These are phyloP conservation scores for Thecaphora thlaspeos DNA, from an alignment of 1,284 basidiomycete genomes.

Conservation along the genomic window DNA sequence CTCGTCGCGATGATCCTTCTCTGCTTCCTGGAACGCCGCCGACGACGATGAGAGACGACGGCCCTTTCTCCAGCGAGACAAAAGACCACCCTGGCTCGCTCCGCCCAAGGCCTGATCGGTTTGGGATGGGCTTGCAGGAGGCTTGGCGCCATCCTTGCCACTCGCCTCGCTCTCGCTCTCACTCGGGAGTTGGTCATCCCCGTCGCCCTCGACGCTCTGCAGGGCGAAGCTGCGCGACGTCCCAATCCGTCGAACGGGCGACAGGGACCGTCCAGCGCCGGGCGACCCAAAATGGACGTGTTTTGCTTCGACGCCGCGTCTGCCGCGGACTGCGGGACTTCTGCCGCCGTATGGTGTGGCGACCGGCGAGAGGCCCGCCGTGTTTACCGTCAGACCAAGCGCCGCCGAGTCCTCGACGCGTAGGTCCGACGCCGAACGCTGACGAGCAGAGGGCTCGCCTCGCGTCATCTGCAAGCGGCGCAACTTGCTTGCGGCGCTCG, in stretches of 20 bases:
- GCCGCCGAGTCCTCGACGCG: conserved; percentile 22
- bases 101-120: too few species aligned
- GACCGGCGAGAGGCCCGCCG: conserved; percentile 8
- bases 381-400: conserved; percentile 21
- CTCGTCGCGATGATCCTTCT: neutral
- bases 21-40: conserved; percentile 5
- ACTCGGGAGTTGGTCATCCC: conserved; percentile 15
- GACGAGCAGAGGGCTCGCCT: conserved; percentile 17
- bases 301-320: conserved; percentile 10
- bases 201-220: conserved; percentile 19
- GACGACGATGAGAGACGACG: conserved; percentile 19
- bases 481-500: conserved; percentile 39
- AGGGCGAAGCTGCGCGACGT: conserved; percentile 26
- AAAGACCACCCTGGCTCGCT: conserved; percentile 1
- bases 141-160: conserved; percentile 40
- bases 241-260: conserved; percentile 15
- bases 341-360: conserved; percentile 13
- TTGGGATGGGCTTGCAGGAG: conserved; percentile 1
- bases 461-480: conserved; percentile 42
- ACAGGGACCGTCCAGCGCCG: conserved; percentile 1
- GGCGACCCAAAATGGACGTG: conserved; percentile 18
- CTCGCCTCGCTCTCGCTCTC: conserved; percentile 33
- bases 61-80: conserved; percentile 5
- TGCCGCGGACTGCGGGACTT: conserved; percentile 20
- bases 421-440: conserved; percentile 7